Evolutionary conservation across 192 early-diverging fungal species (phyloP), one percentile per base, ranked within the genome.

Genomic region (Dimargaris cristalligena): DNA sequence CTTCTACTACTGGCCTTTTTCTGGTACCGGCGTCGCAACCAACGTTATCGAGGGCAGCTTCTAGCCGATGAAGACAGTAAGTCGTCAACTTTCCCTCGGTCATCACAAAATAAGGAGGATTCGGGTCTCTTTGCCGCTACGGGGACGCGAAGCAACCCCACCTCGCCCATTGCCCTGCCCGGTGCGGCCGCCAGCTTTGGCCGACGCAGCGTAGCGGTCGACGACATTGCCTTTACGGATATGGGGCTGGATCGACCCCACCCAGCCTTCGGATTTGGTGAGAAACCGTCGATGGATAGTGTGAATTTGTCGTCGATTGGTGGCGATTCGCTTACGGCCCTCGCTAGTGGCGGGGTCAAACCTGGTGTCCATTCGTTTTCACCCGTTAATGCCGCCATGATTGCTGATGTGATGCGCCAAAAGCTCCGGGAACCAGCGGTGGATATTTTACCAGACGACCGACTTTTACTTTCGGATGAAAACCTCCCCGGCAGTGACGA

Each of bases 351-450:
- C 63, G n/a, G n/a, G n/a, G 3, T 64, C 63, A 29, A 66, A 61
- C 25, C 65, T 62, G 30, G 63, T 65, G 44, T 70, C 62, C 52
- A 62, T 66, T 38, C 55, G 18, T 57, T 57, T 26, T 38, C 34
- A 9, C 34, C 55, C 0, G 66, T 71, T 56, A 69, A 74, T 29
- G 72, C 72, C 18, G 62, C 66, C 9, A 66, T 71, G 32, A 74
- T 74, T 34, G 72, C 69, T 25, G 72, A 74, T 44, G 68, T 63
- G 35, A 71, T 68, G 66, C 72, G 72, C 31, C 66, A 70, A 46
- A 69, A 69, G 13, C 66, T 74, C 29, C 68, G 72, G 51, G 68
- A 71, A 61, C 68, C 72, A 66, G 47, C 69, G 56, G 6, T 60
- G 60, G 38, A 70, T 61, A 60, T 69, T 68, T 33, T 69, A 70